Evolutionary conservation across 345 rosid genomes (phyloP).

Genomic region (Passiflora organensis): DNA sequence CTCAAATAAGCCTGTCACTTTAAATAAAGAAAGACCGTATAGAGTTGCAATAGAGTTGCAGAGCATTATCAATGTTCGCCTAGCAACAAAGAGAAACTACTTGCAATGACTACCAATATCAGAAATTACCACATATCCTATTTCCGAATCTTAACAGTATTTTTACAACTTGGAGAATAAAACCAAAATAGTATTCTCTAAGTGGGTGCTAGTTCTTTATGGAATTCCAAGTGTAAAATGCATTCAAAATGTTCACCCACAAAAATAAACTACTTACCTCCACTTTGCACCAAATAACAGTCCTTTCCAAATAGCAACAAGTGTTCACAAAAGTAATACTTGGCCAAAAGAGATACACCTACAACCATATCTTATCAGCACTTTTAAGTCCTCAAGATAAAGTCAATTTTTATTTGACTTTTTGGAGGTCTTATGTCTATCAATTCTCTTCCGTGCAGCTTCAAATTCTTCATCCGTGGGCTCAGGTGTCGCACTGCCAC

Average conservation of each 20-base stretch:
- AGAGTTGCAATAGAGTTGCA: too few relatives aligned
- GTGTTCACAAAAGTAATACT: slow-evolving; percentile 6
- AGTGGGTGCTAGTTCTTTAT: neutral
- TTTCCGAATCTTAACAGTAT: too few relatives aligned
- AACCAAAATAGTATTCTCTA: neutral
- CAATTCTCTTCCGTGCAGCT: slow-evolving; percentile 70
- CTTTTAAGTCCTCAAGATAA: neutral
- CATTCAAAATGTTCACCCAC: neutral
- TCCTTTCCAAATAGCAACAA: neutral
- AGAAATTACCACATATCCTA: too few relatives aligned
- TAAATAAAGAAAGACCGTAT: too few relatives aligned
- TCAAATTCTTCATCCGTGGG: slow-evolving; percentile 89
- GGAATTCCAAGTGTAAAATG: neutral
- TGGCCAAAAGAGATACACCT: slow-evolving; percentile 14
- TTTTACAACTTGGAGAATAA: too few relatives aligned
- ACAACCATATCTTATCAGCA: neutral
- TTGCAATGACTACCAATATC: too few relatives aligned
- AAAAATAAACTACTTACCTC: neutral
- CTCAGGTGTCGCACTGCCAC: slow-evolving; percentile 38
- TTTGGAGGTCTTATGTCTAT: slow-evolving; percentile 41
- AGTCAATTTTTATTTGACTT: slow-evolving; percentile 40
- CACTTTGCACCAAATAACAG: neutral
- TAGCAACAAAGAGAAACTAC: too few relatives aligned
- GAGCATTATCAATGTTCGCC: too few relatives aligned
- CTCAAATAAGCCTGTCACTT: too few relatives aligned